These are phyloP conservation scores for Coffea eugenioides DNA, from an alignment of 257 asterid species.

Conservation along the genomic window DNA sequence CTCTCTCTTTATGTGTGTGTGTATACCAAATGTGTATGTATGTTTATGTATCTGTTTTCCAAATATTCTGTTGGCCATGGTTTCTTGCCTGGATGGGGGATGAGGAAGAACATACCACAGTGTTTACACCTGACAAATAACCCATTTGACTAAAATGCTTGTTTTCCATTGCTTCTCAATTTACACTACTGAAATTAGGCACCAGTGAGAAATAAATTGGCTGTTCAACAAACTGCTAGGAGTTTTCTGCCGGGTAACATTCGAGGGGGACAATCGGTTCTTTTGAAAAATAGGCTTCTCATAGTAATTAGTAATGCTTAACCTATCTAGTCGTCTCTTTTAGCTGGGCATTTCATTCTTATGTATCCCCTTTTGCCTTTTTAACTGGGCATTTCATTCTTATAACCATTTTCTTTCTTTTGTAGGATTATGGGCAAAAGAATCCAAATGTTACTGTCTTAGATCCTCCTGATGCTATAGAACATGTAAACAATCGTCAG, in stretches of 20 bases:
- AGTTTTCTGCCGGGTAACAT: background rate
- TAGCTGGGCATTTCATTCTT: background rate
- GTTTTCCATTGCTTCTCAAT: background rate
- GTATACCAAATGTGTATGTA: no score
- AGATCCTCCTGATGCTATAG: constrained; percentile 94
- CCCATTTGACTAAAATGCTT: background rate
- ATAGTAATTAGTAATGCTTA: background rate
- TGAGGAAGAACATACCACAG: background rate
- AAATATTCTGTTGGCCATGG: background rate
- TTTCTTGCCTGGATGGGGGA: background rate
- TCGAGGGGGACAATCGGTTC: background rate
- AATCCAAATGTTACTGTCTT: constrained; percentile 89
- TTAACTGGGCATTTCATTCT: background rate
- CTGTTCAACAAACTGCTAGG: background rate
- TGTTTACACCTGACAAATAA: background rate
- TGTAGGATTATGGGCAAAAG: constrained; percentile 69
- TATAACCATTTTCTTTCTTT: constrained; percentile 14
- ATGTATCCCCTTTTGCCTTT: background rate
- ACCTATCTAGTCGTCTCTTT: background rate
- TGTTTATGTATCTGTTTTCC: background rate
- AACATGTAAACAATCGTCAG: constrained; percentile 76
- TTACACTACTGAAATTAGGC: background rate
- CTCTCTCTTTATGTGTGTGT: no score
- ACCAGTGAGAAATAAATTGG: background rate
- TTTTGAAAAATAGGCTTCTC: background rate